These are phyloP conservation scores for Termitomyces sp. DNA, from an alignment of 768 basidiomycete species.

Conservation along the genomic window DNA sequence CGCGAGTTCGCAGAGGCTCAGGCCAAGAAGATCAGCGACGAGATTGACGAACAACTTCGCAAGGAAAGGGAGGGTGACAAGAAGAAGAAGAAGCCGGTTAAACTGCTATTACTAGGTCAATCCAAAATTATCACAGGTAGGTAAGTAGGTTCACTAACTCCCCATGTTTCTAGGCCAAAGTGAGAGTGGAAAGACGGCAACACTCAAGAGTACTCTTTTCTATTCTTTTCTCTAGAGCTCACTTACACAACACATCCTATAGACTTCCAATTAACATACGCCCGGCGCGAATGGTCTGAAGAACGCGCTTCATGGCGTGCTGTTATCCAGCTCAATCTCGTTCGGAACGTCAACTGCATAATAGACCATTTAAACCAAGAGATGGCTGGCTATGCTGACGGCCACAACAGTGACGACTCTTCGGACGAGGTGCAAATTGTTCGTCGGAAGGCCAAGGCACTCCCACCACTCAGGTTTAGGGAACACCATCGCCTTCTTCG, in stretches of 20 bases:
- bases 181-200: conserved; percentile 80
- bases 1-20: conserved; percentile 63
- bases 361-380: conserved; percentile 57
- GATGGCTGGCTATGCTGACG: conserved; percentile 41
- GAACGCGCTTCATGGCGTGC: conserved; percentile 71
- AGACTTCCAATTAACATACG: conserved; percentile 79
- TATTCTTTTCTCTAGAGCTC: conserved; percentile 3
- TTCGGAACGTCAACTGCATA: conserved; percentile 68
- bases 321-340: conserved; percentile 78
- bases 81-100: conserved; percentile 68
- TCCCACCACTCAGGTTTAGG: conserved; percentile 49
- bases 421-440: conserved; percentile 34
- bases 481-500: conserved; percentile 63
- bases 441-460: conserved; percentile 34
- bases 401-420: conserved; percentile 37
- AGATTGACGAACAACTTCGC: conserved; percentile 73
- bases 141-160: not conserved
- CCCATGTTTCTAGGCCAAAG: conserved; percentile 47
- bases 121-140: conserved; percentile 6
- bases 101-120: conserved; percentile 68
- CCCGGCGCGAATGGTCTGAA: conserved; percentile 65
- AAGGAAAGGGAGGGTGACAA: conserved; percentile 56
- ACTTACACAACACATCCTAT: conserved; percentile 4
- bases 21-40: conserved; percentile 63
- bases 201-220: conserved; percentile 60